These are phyloP conservation scores for Apiotrichum veenhuisii DNA, from an alignment of 1,284 basidiomycete genomes.

Conservation along the genomic window DNA sequence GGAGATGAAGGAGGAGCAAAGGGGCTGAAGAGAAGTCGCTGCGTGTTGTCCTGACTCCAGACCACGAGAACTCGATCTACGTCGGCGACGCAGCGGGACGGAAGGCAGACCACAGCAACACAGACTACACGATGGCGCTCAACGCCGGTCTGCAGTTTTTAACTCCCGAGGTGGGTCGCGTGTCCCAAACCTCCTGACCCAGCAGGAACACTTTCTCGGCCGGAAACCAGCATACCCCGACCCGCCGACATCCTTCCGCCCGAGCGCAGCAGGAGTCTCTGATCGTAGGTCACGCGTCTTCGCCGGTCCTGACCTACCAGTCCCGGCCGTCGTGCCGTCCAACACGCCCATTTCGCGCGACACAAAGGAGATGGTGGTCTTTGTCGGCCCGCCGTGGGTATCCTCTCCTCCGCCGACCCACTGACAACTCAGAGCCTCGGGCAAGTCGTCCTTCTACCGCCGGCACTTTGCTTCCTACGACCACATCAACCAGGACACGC, in stretches of 20 bases:
- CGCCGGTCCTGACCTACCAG: constrained; percentile 36
- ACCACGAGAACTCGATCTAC: constrained; percentile 65
- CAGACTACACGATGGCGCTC: constrained; percentile 78
- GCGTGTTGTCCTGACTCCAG: constrained; percentile 48
- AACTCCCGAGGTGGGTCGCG: constrained; percentile 59
- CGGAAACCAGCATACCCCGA: constrained; percentile 48
- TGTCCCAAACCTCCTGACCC: no score
- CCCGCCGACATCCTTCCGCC: constrained; percentile 40
- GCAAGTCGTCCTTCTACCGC: constrained; percentile 78
- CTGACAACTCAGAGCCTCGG: constrained; percentile 55
- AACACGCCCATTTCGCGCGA: constrained; percentile 59
- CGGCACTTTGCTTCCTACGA: constrained; percentile 69
- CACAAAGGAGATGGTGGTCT: constrained; percentile 63
- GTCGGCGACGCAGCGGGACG: constrained; percentile 77
- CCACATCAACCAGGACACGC: constrained; percentile 81
- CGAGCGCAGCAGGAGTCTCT: constrained; percentile 5
- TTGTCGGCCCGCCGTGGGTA: constrained; percentile 72
- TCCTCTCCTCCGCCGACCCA: not conserved
- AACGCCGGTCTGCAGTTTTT: constrained; percentile 69
- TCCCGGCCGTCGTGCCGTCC: constrained; percentile 61
- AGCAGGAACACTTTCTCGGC: constrained; percentile 63
- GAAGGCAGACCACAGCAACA: constrained; percentile 64
- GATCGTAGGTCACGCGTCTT: not conserved
- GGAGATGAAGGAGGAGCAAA: no score
- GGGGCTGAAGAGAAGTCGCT: not conserved